Evolutionary conservation across 306 rosid genomes (phyloP).

Genomic region (Ammopiptanthus mongolicus): DNA sequence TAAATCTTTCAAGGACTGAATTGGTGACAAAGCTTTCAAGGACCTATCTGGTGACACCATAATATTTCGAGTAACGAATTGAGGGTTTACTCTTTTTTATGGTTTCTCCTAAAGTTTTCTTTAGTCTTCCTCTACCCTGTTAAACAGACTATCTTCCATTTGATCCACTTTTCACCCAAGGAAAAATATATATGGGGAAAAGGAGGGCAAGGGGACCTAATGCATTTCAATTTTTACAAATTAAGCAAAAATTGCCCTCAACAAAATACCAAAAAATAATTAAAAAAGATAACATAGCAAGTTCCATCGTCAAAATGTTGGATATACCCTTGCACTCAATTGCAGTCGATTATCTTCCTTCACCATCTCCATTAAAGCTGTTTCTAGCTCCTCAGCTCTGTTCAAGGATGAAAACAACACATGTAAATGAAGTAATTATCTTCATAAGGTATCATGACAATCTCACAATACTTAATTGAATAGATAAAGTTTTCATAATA

Average conservation of each 20-base stretch:
- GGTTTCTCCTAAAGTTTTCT: not conserved
- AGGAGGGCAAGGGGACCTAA: not conserved
- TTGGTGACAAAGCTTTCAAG: too few species aligned
- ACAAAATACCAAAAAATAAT: not conserved
- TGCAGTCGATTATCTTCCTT: conserved; percentile 68
- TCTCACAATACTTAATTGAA: not conserved
- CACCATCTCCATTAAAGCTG: conserved; percentile 91
- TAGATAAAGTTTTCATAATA: conserved; percentile 11
- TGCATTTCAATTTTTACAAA: conserved; percentile 11
- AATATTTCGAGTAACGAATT: too few species aligned
- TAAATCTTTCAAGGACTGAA: too few species aligned
- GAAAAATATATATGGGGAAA: not conserved
- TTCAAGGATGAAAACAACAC: conserved; percentile 25
- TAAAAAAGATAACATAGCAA: not conserved
- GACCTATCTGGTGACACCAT: too few species aligned
- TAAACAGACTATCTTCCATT: conserved; percentile 14
- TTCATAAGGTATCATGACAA: conserved; percentile 6
- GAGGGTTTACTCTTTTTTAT: too few species aligned
- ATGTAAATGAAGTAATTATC: conserved; percentile 21
- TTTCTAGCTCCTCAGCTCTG: conserved; percentile 96
- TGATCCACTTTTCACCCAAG: not conserved
- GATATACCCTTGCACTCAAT: conserved; percentile 78
- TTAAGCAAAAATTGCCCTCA: not conserved
- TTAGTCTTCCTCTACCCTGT: not conserved
- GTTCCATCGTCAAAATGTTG: conserved; percentile 26